Base-by-base conservation (phyloP, 805 yeast genomes). In the Pichia insulana region DNA sequence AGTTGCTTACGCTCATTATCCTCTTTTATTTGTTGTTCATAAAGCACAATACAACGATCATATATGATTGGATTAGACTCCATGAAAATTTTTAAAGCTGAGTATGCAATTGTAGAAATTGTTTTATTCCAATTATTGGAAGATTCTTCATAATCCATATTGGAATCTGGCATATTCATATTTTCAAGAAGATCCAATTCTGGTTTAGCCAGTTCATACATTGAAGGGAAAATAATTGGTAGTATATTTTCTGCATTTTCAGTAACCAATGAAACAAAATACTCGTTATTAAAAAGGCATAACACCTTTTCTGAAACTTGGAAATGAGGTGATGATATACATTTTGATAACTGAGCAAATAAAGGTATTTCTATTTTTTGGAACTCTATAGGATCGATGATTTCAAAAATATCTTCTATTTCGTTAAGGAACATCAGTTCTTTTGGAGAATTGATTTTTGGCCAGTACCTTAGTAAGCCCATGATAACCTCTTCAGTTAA, bases 271-370 rank as follows among this genome's bases (percentile, higher is more conserved):
- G 88, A 83, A 50, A 89, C 75, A 61, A 92, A 89, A 65, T 86
- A 89, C 58, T 92, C 97, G 62, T 90, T 90, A 55, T 86, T 84
- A 92, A 96, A 92, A 62, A 79, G 87, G 58, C 89, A 83, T 46
- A 92, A 73, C 2, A 92, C 96, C 53, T 94, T 87, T 64, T 92
- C 98, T 44, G 94, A 83, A 20, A 92, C 96, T 70, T 92, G 98
- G 70, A 92, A 94, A 67, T 92, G 97, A 22, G 96, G 86, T 2
- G 95, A 84, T 22, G 95, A 75, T 32, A 92, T 89, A 65, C 97
- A 90, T 63, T 84, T 87, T 39, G 96, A 83, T 50, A 92, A 72
- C 65, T 92, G 98, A 26, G 90, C 94, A 64, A 89, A 89, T 37
- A 92, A 68, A 3, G 97, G 97, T 2, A 88, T 83, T 63, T 89